Base-by-base conservation (phyloP, 768 basidiomycete genomes). In the Naganishia randhawae region DNA sequence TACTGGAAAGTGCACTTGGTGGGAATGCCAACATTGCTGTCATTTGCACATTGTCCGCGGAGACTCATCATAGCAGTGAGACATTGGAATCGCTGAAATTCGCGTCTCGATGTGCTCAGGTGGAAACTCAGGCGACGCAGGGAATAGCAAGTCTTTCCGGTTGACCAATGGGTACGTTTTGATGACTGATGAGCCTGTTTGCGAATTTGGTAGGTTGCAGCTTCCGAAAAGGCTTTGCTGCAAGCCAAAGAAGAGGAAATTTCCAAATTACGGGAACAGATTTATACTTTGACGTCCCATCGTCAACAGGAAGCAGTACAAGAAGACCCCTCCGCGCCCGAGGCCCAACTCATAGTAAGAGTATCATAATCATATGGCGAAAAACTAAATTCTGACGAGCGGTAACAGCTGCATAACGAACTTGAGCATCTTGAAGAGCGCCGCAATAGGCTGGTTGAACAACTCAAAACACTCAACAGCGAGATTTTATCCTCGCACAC, bases 11-110 rank as follows among this genome's bases (percentile, higher is more conserved):
- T 66, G 78, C 80, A 3, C 71, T 81, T 2, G 76, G 76, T 29
- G 80, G 79, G 3, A 78, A 80, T 53, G 78, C 80, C 19, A 76
- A 79, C 50, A 78, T 81, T 52, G 80, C 79, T 39, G 80, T 81
- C 33, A 80, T 81, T 71, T 81, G 80, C 67, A 81, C 80, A 39
- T 68, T 78, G 65, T 76, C 77, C 13, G 73, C 74, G 31, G 80
- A 81, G 39, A 76, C 77, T 41, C 75, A 76, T 32, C 80, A 81
- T 52, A 68, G 72, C 32, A 70, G 71, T 22, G 80, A 81, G 57
- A 79, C 79, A 6, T 71, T 80, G 9, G 78, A 79, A 63, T 80
- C 80, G 2, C 69, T 81, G 27, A 81, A 81, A 67, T 81, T 81
- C 57, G 80, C 80, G 25, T 75, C 76, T 8, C 55, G 77, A 39